Evolutionary conservation across 2,329 filamentous ascomycete genomes (phyloP).

Genomic region (Aspergillus tanneri): DNA sequence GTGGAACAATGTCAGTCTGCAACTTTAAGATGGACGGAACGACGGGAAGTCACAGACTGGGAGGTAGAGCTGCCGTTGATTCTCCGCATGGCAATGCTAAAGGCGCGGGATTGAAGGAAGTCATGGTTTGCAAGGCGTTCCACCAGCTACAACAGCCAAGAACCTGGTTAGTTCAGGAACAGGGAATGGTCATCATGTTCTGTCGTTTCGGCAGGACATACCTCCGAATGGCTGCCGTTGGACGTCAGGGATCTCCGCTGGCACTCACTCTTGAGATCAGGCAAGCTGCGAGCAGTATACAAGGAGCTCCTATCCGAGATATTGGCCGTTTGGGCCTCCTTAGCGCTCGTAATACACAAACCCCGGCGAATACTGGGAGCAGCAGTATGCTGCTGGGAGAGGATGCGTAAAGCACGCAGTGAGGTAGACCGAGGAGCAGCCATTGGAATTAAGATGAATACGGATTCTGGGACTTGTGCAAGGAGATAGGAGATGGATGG

Average conservation of each 20-base stretch:
- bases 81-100: slow-evolving; percentile 54
- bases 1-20: slow-evolving; percentile 29
- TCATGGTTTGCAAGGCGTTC: slow-evolving; percentile 56
- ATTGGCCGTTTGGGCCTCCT: slow-evolving; percentile 54
- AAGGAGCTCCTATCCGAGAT: slow-evolving; percentile 52
- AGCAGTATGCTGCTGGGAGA: slow-evolving; percentile 39
- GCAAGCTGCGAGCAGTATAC: slow-evolving; percentile 52
- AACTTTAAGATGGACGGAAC: slow-evolving; percentile 4
- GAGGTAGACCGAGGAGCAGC: slow-evolving; percentile 47
- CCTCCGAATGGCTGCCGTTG: slow-evolving; percentile 51
- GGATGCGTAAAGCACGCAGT: slow-evolving; percentile 45
- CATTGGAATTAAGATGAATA: slow-evolving; percentile 30
- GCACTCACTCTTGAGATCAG: slow-evolving; percentile 54
- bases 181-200: slow-evolving; percentile 1
- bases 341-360: slow-evolving; percentile 61
- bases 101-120: slow-evolving; percentile 52
- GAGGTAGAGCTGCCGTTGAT: slow-evolving; percentile 45
- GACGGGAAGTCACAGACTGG: slow-evolving; percentile 32
- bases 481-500: neutral
- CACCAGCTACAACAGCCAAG: slow-evolving; percentile 42
- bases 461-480: neutral
- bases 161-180: slow-evolving; percentile 5
- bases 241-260: slow-evolving; percentile 49
- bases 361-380: slow-evolving; percentile 45
- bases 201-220: slow-evolving; percentile 28